Percentiles rank a stretch among this genome's conserved stretches.
These are phyloP conservation scores for Phytopythium sindhum DNA, from an alignment of 352 stramenopile species.

Conservation along the genomic window DNA sequence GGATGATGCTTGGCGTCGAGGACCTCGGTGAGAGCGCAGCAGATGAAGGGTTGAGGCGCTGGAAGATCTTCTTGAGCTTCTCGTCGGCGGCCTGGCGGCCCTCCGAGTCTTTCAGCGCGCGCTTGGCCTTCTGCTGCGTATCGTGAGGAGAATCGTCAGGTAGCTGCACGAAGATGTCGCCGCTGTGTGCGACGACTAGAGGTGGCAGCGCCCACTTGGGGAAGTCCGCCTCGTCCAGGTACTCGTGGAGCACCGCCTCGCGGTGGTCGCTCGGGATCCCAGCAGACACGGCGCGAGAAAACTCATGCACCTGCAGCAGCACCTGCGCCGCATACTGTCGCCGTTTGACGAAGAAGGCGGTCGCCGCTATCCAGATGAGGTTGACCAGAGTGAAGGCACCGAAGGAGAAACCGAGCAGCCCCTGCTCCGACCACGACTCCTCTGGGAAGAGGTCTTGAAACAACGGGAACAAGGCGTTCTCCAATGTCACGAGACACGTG, in stretches of 20 bases:
- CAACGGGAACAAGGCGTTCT: conserved; percentile 48
- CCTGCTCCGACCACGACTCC: conserved; percentile 23
- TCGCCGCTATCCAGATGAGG: conserved; percentile 26
- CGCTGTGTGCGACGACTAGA: conserved; percentile 21
- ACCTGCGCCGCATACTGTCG: conserved; percentile 17
- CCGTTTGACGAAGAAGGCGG: conserved; percentile 25
- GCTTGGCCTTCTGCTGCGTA: conserved; percentile 10
- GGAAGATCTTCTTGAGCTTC: conserved; percentile 23
- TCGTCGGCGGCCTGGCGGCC: conserved; percentile 16
- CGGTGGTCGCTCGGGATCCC: conserved; percentile 25
- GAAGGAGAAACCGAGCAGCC: conserved; percentile 30
- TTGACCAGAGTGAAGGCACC: conserved; percentile 41
- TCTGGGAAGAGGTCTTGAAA: conserved; percentile 20
- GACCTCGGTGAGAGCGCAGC: neutral
- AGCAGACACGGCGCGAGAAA: conserved; percentile 28
- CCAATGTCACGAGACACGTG: conserved; percentile 42
- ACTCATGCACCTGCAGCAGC: conserved; percentile 35
- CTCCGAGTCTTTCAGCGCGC: conserved; percentile 6
- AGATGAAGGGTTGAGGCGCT: conserved; percentile 14
- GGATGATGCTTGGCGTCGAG: neutral
- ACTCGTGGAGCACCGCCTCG: conserved; percentile 21
- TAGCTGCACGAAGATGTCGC: conserved; percentile 18
- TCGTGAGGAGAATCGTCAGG: conserved; percentile 8
- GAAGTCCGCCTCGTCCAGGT: conserved; percentile 15
- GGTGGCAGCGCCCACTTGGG: conserved; percentile 16